Conservation (phyloP, 805 yeast species). For the Saccharomycodes ludwigii region DNA sequence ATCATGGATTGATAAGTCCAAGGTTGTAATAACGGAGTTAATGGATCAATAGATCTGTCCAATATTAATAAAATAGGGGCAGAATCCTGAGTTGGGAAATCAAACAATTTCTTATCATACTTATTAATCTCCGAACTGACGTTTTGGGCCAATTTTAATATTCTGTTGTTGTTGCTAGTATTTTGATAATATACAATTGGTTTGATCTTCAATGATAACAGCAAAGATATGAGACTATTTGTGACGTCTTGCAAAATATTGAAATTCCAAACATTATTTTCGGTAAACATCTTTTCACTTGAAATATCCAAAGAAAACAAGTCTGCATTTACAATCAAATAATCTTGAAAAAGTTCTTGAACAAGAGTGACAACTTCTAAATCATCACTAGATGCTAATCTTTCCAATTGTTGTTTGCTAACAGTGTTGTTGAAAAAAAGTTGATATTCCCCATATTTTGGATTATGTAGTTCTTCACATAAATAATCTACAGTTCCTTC, state of each 20-base stretch:
- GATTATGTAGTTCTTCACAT: conserved; percentile 56
- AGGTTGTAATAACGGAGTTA: conserved; percentile 84
- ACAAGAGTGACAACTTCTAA: conserved; percentile 66
- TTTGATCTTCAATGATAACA: conserved; percentile 56
- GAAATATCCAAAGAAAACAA: conserved; percentile 38
- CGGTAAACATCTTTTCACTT: conserved; percentile 13
- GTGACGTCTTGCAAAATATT: conserved; percentile 13
- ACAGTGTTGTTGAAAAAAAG: conserved; percentile 68
- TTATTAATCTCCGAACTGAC: conserved; percentile 43
- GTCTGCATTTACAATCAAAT: conserved; percentile 57
- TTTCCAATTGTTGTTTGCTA: conserved; percentile 67
- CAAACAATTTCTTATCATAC: conserved; percentile 50
- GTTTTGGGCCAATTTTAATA: conserved; percentile 61
- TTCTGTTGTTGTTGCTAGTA: conserved; percentile 33
- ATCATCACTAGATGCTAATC: conserved; percentile 84
- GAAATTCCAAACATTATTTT: too few relatives aligned
- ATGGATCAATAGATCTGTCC: conserved; percentile 77
- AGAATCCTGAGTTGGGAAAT: conserved; percentile 47
- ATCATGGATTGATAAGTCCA: conserved; percentile 99
- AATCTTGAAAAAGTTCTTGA: conserved; percentile 79
- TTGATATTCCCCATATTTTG: conserved; percentile 71
- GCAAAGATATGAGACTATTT: conserved; percentile 16
- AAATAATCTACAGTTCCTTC: conserved; percentile 49
- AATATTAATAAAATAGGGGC: conserved; percentile 65
- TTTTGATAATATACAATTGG: conserved; percentile 74